Evolutionary conservation across 305 asterid species (phyloP), one percentile per base, ranked within the genome.

Genomic region (Plantago lanceolata): DNA sequence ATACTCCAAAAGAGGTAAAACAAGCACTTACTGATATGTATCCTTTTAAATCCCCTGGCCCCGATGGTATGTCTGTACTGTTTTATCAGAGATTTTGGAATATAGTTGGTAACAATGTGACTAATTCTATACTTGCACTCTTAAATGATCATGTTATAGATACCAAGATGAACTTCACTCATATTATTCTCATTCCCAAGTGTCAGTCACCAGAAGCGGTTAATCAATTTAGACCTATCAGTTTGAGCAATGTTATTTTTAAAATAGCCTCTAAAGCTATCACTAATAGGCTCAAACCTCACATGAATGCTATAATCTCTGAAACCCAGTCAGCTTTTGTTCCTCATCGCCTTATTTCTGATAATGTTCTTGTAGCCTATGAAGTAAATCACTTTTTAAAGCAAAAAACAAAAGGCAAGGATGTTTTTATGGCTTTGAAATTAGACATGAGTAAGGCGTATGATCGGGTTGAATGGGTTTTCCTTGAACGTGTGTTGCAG

Each of bases 401-500:
- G n/a, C n/a, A n/a, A n/a, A n/a, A n/a, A n/a, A n/a, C n/a, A n/a
- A 19, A 14, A 2, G 40, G 40, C 14, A 61, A 6, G 11, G 1
- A 19, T 8, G 16, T n/a, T 0, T 21, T 1, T 37, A 44, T 61
- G 40, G 65, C 65, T 1, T 1, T 61, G 0, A 61, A 61, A 47
- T 6, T 61, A 0, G 65, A 61, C 14, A 61, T 61, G 65, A 59
- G 51, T 9, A 59, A 59, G 19, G 52, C 51, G 0, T 59, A 59
- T 11, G 50, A 59, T 20, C 7, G 40, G 5, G 35, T 47, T 6
- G 55, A 61, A 20, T 44, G 65, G 65, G 1, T 13, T 18, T 37
- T n/a, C 24, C 13, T 61, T 0, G 14, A 19, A 0, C 8, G 21
- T 0, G 43, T 47, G 13, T 8, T 59, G 18, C 0, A 0, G 16